Conservation (phyloP, 2,329 filamentous ascomycete species). For the Cercospora sp. region DNA sequence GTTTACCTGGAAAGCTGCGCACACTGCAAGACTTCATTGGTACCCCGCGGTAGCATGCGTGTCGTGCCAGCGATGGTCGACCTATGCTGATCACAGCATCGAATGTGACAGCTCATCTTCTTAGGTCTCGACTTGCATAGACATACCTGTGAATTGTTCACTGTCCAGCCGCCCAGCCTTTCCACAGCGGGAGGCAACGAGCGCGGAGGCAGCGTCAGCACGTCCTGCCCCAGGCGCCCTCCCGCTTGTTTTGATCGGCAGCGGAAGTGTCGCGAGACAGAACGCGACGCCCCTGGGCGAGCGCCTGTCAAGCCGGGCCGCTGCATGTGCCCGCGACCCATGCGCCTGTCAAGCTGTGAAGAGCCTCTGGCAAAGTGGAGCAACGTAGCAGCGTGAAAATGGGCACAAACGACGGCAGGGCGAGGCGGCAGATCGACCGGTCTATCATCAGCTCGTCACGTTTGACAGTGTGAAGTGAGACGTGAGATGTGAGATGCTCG, state of each 20-base stretch:
- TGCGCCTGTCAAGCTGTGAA: constrained; percentile 9
- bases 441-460: constrained; percentile 3
- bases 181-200: not conserved
- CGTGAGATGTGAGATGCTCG: not conserved
- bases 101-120: constrained; percentile 26
- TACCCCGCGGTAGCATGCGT: constrained; percentile 30
- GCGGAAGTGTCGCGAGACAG: constrained; percentile 7
- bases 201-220: not conserved
- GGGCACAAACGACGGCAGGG: constrained; percentile 13
- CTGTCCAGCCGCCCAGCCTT: not conserved
- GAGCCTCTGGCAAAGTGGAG: constrained; percentile 11
- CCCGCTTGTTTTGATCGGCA: not conserved
- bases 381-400: constrained; percentile 1
- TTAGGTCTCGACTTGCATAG: not conserved
- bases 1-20: constrained; percentile 24
- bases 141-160: not conserved
- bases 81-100: constrained; percentile 24
- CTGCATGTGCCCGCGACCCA: constrained; percentile 22
- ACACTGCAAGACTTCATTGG: constrained; percentile 23
- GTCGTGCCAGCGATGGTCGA: constrained; percentile 20
- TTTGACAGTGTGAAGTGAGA: constrained; percentile 7
- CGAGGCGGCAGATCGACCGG: not conserved
- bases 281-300: constrained; percentile 23
- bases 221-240: not conserved
- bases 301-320: constrained; percentile 25